phyloP scores from a whole-genome alignment of 2,329 filamentous ascomycete genomes.

The Xylariaceae sp. region DNA sequence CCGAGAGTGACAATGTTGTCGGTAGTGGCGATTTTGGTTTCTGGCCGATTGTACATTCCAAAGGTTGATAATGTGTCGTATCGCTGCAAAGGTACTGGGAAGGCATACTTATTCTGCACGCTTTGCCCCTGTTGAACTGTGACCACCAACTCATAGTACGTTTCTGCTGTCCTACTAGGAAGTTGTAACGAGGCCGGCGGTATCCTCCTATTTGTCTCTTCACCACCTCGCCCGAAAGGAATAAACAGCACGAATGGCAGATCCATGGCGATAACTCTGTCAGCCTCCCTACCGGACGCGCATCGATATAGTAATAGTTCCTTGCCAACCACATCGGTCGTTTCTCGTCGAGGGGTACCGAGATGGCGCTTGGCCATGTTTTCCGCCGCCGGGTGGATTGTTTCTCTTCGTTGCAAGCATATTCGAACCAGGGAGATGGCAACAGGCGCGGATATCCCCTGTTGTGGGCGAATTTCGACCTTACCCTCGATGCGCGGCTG shows the following conservation, averaged over 20 bases:
- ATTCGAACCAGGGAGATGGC: conserved; percentile 92
- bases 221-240: conserved; percentile 87
- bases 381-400: conserved; percentile 94
- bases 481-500: conserved; percentile 97
- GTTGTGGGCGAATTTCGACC: conserved; percentile 89
- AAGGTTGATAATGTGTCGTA: conserved; percentile 98
- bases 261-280: conserved; percentile 94
- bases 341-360: conserved; percentile 87
- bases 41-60: conserved; percentile 98
- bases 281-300: conserved; percentile 79
- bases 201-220: conserved; percentile 87
- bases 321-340: conserved; percentile 91
- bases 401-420: conserved; percentile 90
- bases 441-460: conserved; percentile 87
- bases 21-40: conserved; percentile 81
- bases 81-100: conserved; percentile 86
- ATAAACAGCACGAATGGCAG: conserved; percentile 97
- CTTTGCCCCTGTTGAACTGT: conserved; percentile 89
- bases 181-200: conserved; percentile 91
- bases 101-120: conserved; percentile 87
- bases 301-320: conserved; percentile 93
- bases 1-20: conserved; percentile 92
- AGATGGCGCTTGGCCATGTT: conserved; percentile 92
- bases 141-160: conserved; percentile 94
- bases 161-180: conserved; percentile 92